These are phyloP conservation scores for Spatholobus suberectus DNA, from an alignment of 306 rosid genomes.

Conservation along the genomic window DNA sequence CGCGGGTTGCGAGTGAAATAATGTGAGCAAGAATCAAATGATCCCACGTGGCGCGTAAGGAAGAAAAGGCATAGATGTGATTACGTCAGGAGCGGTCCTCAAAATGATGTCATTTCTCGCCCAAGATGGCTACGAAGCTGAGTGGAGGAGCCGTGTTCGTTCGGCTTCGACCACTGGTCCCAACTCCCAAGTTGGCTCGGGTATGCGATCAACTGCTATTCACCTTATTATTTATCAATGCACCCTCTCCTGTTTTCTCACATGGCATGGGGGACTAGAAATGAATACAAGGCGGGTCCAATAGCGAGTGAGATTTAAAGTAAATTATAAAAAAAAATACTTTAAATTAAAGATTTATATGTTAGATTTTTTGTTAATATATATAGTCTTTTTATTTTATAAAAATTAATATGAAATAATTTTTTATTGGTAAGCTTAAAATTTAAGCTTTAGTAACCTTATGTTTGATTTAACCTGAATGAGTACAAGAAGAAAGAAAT, in stretches of 20 bases:
- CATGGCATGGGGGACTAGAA: too few relatives aligned
- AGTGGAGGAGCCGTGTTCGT: not conserved
- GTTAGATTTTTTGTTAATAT: too few relatives aligned
- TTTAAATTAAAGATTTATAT: too few relatives aligned
- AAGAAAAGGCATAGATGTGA: not conserved
- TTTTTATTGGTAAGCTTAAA: too few relatives aligned
- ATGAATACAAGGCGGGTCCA: too few relatives aligned
- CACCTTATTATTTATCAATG: not conserved
- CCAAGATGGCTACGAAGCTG: not conserved
- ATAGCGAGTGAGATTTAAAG: too few relatives aligned
- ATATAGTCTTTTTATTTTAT: too few relatives aligned
- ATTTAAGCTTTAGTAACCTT: too few relatives aligned
- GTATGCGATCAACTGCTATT: not conserved
- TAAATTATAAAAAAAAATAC: too few relatives aligned
- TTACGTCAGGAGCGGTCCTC: not conserved
- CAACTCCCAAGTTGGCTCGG: not conserved
- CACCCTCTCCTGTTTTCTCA: not conserved
- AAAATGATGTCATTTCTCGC: not conserved
- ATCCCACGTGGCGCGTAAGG: constrained; percentile 33
- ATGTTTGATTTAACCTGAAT: too few relatives aligned
- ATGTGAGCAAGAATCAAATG: constrained; percentile 3
- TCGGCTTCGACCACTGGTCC: not conserved
- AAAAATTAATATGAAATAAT: too few relatives aligned
- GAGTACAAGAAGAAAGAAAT: too few relatives aligned
- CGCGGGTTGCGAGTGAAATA: constrained; percentile 9